Base-by-base conservation (phyloP, 768 basidiomycete species). In the Trametes punicea region DNA sequence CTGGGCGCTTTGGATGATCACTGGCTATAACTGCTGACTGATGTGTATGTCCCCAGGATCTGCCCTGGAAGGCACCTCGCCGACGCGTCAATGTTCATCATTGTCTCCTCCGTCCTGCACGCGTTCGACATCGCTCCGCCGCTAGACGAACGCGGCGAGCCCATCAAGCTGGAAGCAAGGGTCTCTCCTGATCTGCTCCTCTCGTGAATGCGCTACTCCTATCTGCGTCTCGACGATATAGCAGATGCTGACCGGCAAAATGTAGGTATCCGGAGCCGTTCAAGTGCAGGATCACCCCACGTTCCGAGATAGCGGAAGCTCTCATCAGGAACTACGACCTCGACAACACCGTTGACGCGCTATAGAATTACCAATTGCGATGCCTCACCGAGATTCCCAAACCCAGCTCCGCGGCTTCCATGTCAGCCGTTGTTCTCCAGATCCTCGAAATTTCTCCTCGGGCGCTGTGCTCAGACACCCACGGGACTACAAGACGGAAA, bases 111-210 rank as follows among this genome's bases (percentile, higher is more conserved):
- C 9, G 46, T 55, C 18, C 38, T 59, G 30, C 54, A 55, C 40
- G 31, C 33, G 33, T 56, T 62, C 25, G 27, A 41, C 48, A 55
- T 62, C 34, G 29, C 36, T 1, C 46, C 46, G 9, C 48, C 51
- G 10, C 29, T 47, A 0, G 61, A 48, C 38, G 73, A 71, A 36
- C 50, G 72, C 21, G 81, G 77, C 5, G 61, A 68, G 18, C 72
- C 70, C 21, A 69, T 77, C n/a, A 71, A 69, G 23, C 70, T 73
- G 4, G 55, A 64, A 10, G 68, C 70, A 10, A 72, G 72, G 44
- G 76, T 77, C 57, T 68, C 69, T 1, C 65, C 61, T 50, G 77
- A 75, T 6, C 74, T 80, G 56, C 72, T 81, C 26, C 71, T 81
- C 25, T 72, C 77, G 81, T 80, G 34, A 49, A 61, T 57, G 9